Evolutionary conservation across 306 rosid species (phyloP).

Genomic region (Cicer cuneatum): DNA sequence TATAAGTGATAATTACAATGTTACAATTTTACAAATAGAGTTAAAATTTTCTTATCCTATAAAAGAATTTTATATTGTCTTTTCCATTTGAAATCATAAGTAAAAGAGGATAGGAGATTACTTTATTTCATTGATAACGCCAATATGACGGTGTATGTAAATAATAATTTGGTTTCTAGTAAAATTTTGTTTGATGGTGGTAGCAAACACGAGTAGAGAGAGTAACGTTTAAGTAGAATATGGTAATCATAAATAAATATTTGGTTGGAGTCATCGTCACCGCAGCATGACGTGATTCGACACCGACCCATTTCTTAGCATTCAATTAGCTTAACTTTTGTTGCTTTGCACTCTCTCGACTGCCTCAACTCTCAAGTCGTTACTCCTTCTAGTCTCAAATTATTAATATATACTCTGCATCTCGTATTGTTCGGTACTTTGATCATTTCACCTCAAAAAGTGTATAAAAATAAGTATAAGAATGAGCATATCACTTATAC

Average conservation of each 20-base stretch:
- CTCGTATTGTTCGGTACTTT: no score
- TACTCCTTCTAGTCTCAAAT: no score
- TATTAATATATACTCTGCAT: no score
- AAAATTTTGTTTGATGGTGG: not conserved
- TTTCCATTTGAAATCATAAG: not conserved
- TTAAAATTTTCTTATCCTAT: no score
- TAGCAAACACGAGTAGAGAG: not conserved
- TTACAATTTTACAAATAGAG: no score
- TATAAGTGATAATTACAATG: no score
- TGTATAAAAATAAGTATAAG: no score
- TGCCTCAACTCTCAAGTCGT: no score
- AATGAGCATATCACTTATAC: no score
- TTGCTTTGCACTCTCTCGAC: no score
- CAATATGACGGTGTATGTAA: not conserved
- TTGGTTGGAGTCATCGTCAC: conserved; percentile 40
- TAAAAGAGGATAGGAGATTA: not conserved
- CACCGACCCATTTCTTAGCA: conserved; percentile 45
- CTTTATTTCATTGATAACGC: not conserved
- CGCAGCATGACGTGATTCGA: conserved; percentile 34
- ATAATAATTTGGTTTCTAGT: not conserved
- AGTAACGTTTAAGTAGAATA: not conserved
- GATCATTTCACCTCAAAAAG: no score
- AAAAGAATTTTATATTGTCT: no score
- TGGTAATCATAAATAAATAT: conserved; percentile 28
- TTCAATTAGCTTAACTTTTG: not conserved